Conservation (phyloP, 805 yeast genomes). For the Saturnispora serradocipensis region DNA sequence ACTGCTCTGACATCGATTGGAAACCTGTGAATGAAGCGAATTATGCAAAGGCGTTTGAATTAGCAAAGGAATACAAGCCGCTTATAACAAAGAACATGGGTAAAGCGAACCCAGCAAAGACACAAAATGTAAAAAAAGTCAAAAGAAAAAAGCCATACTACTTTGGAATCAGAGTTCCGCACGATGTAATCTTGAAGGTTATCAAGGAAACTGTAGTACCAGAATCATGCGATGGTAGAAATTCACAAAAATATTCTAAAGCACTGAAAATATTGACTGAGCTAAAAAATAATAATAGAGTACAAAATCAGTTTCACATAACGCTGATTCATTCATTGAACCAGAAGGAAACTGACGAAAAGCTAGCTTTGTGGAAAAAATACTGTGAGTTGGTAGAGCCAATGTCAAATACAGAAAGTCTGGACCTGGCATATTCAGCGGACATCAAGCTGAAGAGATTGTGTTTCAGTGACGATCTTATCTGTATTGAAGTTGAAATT, state of each 20-base stretch:
- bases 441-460: conserved; percentile 35
- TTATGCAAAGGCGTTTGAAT: conserved; percentile 38
- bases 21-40: conserved; percentile 33
- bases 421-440: conserved; percentile 18
- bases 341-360: conserved; percentile 11
- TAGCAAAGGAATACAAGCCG: conserved; percentile 51
- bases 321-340: conserved; percentile 46
- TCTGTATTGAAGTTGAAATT: conserved; percentile 45
- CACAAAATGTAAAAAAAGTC: not conserved
- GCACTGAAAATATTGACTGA: conserved; percentile 2
- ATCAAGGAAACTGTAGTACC: not conserved
- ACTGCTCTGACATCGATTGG: conserved; percentile 35
- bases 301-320: conserved; percentile 55
- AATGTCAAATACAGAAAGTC: not conserved
- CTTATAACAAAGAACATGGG: conserved; percentile 31
- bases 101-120: not conserved
- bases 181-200: conserved; percentile 5
- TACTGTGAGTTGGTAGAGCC: conserved; percentile 8
- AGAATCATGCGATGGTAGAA: not conserved
- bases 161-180: conserved; percentile 34
- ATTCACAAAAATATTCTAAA: not conserved
- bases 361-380: conserved; percentile 14
- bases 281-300: conserved; percentile 27
- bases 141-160: conserved; percentile 30
- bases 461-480: conserved; percentile 41